These are phyloP conservation scores for Chalciporus piperatus DNA, from an alignment of 768 basidiomycete species.

Conservation along the genomic window DNA sequence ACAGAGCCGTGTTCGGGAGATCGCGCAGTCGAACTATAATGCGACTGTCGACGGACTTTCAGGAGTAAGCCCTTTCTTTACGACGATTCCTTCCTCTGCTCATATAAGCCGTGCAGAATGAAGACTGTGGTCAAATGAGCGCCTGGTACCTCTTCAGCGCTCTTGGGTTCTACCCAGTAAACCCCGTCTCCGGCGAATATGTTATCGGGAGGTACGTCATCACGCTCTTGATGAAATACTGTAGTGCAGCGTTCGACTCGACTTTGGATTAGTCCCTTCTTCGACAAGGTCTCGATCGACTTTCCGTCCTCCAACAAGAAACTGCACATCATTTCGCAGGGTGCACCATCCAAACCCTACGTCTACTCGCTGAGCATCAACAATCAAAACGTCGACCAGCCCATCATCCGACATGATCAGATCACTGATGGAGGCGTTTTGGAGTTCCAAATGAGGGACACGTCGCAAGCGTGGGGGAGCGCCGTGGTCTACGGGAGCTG, in stretches of 20 bases:
- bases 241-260: no score
- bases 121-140: constrained; percentile 90
- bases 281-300: constrained; percentile 50
- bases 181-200: constrained; percentile 75
- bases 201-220: constrained; percentile 63
- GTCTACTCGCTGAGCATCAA: constrained; percentile 60
- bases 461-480: constrained; percentile 44
- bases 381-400: constrained; percentile 39
- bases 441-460: constrained; percentile 62
- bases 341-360: constrained; percentile 59
- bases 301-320: constrained; percentile 40
- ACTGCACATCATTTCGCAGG: constrained; percentile 53
- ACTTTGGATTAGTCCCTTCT: constrained; percentile 42
- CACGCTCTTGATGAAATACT: background rate
- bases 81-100: background rate
- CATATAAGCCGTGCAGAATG: constrained; percentile 49
- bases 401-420: constrained; percentile 60
- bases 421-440: constrained; percentile 56
- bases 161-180: constrained; percentile 83
- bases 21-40: constrained; percentile 64
- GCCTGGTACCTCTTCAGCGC: constrained; percentile 85
- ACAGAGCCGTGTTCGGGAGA: constrained; percentile 67
- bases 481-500: background rate
- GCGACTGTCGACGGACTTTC: constrained; percentile 66
- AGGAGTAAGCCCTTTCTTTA: constrained; percentile 45